Base-by-base conservation (phyloP, 192 early-diverging fungal species). In the Polychytrium aggregatum region DNA sequence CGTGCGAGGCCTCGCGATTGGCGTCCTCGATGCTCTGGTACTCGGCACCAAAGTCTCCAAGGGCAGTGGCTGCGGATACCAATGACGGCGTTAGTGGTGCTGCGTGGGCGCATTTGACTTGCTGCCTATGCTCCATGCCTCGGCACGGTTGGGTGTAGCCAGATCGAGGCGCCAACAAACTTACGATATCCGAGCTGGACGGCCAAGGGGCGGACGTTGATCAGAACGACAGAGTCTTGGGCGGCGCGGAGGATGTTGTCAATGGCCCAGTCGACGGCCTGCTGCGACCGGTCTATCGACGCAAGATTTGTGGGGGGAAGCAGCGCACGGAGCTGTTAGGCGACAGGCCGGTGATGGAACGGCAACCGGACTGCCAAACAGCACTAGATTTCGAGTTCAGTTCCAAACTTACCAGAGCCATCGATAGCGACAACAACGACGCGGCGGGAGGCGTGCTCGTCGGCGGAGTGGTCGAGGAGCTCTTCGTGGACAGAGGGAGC, bases 221-320 rank as follows among this genome's bases (percentile, higher is more conserved):
- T 35, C 10, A 67, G 56, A 8, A 67, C 49, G 30, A 62, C 57
- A 43, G 57, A 56, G 50, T 67, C 65, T 9, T 38, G 48, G 40
- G 50, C 30, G 3, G 42, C 24, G 52, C 55, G 41, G 52, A 67
- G 14, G 28, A 62, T 16, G 38, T 67, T 49, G 3, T 52, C 50
- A 11, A 67, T 22, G 21, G 55, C 44, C 60, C 60, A 67, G 17
- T 63, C 20, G 30, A 67, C 48, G 31, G 60, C 51, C 17, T 53
- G n/a, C n/a, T n/a, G n/a, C n/a, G n/a, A n/a, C n/a, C n/a, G n/a
- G n/a, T n/a, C n/a, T n/a, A n/a, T n/a, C n/a, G n/a, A n/a, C n/a
- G n/a, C n/a, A n/a, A n/a, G n/a, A n/a, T n/a, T n/a, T n/a, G n/a
- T n/a, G n/a, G n/a, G n/a, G n/a, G n/a, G n/a, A n/a, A n/a, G n/a